Evolutionary conservation across 2,329 filamentous ascomycete genomes (phyloP).

Genomic region (Simplicillium sp.): DNA sequence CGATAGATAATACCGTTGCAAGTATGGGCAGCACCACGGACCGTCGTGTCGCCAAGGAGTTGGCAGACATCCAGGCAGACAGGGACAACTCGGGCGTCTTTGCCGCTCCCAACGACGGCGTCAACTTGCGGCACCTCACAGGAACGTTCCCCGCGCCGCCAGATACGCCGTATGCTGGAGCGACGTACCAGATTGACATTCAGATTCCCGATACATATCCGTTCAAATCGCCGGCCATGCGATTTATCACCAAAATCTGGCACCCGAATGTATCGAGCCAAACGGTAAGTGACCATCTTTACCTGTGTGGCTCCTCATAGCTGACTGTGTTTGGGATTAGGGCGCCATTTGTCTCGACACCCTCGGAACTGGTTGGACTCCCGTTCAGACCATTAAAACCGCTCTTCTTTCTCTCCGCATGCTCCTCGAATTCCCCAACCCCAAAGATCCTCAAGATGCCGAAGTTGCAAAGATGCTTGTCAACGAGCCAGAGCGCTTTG

Average conservation of each 20-base stretch:
- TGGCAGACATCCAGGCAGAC: slow-evolving; percentile 67
- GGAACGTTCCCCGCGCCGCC: slow-evolving; percentile 81
- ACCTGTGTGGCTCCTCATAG: neutral
- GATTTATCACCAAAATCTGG: slow-evolving; percentile 89
- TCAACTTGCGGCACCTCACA: slow-evolving; percentile 71
- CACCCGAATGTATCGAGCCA: slow-evolving; percentile 95
- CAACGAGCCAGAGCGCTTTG: slow-evolving; percentile 67
- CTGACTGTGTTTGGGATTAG: slow-evolving; percentile 30
- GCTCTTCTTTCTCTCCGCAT: slow-evolving; percentile 89
- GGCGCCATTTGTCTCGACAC: slow-evolving; percentile 97
- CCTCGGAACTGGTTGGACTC: slow-evolving; percentile 82
- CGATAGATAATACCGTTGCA: slow-evolving; percentile 2
- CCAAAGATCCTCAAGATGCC: slow-evolving; percentile 92
- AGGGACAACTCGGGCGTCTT: slow-evolving; percentile 63
- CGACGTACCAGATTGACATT: slow-evolving; percentile 74
- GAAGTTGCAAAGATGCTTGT: slow-evolving; percentile 90
- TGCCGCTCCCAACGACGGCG: slow-evolving; percentile 53
- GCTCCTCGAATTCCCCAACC: slow-evolving; percentile 85
- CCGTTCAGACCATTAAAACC: slow-evolving; percentile 92
- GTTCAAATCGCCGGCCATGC: slow-evolving; percentile 86
- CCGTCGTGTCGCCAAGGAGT: slow-evolving; percentile 64
- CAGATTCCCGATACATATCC: slow-evolving; percentile 82
- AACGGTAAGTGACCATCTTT: slow-evolving; percentile 46
- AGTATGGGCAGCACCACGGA: slow-evolving; percentile 42
- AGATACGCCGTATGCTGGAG: slow-evolving; percentile 87